Evolutionary conservation across 2,329 filamentous ascomycete species (phyloP).

Genomic region (Escovopsis weberi): DNA sequence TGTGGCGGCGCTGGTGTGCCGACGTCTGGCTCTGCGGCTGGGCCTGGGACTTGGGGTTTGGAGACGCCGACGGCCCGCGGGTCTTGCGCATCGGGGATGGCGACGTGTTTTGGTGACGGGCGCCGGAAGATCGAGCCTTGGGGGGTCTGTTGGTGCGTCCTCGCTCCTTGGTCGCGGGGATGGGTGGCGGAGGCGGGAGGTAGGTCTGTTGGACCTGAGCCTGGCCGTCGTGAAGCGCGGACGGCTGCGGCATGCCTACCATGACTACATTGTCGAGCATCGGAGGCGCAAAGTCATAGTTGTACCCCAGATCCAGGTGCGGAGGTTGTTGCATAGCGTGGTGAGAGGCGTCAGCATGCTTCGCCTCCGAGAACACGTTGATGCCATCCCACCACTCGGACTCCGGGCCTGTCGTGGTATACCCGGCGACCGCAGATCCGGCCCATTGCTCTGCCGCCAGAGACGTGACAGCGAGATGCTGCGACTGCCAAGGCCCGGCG

Average conservation of each 20-base stretch:
- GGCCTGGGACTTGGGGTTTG: constrained; percentile 16
- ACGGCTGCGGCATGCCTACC: constrained; percentile 33
- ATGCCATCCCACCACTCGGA: constrained; percentile 12
- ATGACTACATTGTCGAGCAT: constrained; percentile 27
- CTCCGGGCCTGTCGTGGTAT: constrained; percentile 14
- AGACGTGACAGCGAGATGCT: constrained; percentile 11
- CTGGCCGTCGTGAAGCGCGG: constrained; percentile 21
- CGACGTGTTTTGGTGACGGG: constrained; percentile 27
- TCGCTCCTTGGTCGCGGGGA: constrained; percentile 7
- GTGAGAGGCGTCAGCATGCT: constrained; percentile 25
- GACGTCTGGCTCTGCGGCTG: constrained; percentile 9
- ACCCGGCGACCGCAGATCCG: constrained; percentile 9
- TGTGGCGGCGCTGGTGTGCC: constrained; percentile 20
- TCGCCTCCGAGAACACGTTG: constrained; percentile 14
- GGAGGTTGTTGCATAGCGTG: constrained; percentile 10
- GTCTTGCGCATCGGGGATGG: constrained; percentile 28
- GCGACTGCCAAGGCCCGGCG: constrained; percentile 6
- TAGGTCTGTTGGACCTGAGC: constrained; percentile 19
- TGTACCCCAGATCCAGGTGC: constrained; percentile 21
- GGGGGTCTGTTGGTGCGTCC: constrained; percentile 32
- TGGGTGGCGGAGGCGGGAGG: constrained; percentile 19
- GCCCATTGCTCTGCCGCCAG: constrained; percentile 10
- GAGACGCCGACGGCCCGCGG: constrained; percentile 25
- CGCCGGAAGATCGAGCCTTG: constrained; percentile 38
- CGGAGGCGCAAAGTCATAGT: constrained; percentile 20